Base-by-base conservation (phyloP, 192 early-diverging fungal genomes). In the Coemansia sp. region DNA sequence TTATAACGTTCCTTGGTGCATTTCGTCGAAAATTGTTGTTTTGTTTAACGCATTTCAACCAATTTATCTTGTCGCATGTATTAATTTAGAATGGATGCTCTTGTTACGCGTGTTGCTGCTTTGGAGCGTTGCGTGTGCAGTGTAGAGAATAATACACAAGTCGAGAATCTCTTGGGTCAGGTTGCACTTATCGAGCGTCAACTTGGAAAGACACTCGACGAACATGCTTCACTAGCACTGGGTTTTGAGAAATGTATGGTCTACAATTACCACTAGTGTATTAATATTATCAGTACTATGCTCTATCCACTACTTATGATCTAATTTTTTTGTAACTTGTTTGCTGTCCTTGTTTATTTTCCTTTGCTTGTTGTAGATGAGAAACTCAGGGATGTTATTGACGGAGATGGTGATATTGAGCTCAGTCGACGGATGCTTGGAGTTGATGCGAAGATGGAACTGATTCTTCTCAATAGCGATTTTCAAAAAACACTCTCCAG, bases 341-440 rank as follows among this genome's bases (percentile, higher is more conserved):
- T 33, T 25, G 32, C 11, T 59, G n/a, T 23, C n/a, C 27, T 27
- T 27, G 2, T 27, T 27, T 59, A 3, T 33, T 2, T 33, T 59
- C 32, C 8, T 59, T 59, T 61, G 6, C 33, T 9, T 22, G 32
- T 27, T 27, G 54, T 65, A 65, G 63, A 80, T 54, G 70, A 71
- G 9, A 71, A 62, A 66, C 78, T 80, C 52, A 61, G 63, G 23
- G 73, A 70, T 5, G 32, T 71, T 21, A 80, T 80, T 21, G 78
- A 80, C 21, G 78, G 66, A 51, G 78, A 80, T 57, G 73, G 78
- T 29, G 78, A 75, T 29, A 53, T 80, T 20, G 78, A 80, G 39
- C 78, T 71, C 22, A 46, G 52, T 14, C 72, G 78, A 19, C 65
- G 54, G 54, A 54, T 75, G 32, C 73, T 80, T 10, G 78, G 78